Evolutionary conservation across 805 yeast species (phyloP), one percentile per base, ranked within the genome.

Genomic region (Candida boleticola): DNA sequence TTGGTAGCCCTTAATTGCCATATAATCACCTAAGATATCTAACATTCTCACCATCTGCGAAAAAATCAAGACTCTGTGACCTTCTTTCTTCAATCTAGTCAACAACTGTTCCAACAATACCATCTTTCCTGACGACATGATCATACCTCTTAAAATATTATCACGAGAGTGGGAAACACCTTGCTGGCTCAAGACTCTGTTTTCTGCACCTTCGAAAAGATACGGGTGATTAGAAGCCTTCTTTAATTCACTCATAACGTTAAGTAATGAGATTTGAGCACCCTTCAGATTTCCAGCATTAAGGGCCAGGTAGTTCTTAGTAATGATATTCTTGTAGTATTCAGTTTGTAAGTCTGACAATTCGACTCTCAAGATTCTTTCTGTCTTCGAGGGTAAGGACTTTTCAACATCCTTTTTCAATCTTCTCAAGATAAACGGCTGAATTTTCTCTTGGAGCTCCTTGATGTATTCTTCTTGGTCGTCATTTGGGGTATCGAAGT

Each of bases 71-170:
- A 93, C 99, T 49, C 99, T 76, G 59, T 93, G 99, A 3, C 98
- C 98, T 64, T 93, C 99, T 58, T 86, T 85, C 47, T 82, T 79
- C 57, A 93, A 73, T 48, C 96, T 76, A 3, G 88, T 85, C 46
- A 93, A 74, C 30, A 93, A 71, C 61, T 93, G 90, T 65, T 93
- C 99, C 39, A 93, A 70, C 37, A 93, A 73, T 5, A 93, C 99
- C 99, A 93, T 93, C 60, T 93, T 93, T 54, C 99, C 99, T 5
- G 96, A 87, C 14, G 95, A 87, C 99, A 93, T 93, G 50, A 93
- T 87, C 71, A 93, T 70, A 13, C 99, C 99, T 58, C 89, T 80
- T 31, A 93, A 66, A 17, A 85, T 75, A 50, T 82, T 87, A 52
- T 92, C 97, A 45, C 97, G 76, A 1, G 89, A 73, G 19, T 66